A percentile compares a stretch with the other conserved stretches of the same genome.
phyloP scores from a whole-genome alignment of 495 filamentous ascomycete species.

The Neurospora sublineolata region DNA sequence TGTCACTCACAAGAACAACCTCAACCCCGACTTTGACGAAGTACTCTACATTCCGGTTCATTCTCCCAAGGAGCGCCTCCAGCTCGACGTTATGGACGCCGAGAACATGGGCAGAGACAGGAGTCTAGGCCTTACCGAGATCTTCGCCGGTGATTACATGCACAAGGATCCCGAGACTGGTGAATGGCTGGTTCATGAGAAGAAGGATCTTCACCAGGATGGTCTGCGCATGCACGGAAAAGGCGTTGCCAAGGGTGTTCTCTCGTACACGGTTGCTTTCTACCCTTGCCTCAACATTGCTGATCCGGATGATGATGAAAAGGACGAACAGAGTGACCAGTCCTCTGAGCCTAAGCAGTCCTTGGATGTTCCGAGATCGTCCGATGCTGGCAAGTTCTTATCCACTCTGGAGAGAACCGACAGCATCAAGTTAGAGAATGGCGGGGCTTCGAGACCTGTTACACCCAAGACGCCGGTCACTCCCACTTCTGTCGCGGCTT shows the following conservation, averaged over 20 bases:
- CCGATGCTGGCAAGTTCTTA: conserved; percentile 29
- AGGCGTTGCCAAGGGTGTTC: conserved; percentile 60
- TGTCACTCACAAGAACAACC: conserved; percentile 90
- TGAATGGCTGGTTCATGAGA: conserved; percentile 69
- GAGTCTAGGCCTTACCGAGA: conserved; percentile 65
- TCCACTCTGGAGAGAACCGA: conserved; percentile 22
- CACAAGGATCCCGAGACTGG: conserved; percentile 57
- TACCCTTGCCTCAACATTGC: conserved; percentile 78
- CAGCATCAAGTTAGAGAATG: conserved; percentile 10
- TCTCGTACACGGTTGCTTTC: conserved; percentile 81
- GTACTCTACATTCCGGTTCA: conserved; percentile 91
- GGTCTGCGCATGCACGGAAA: conserved; percentile 55
- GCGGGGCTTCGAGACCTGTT: conserved; percentile 11
- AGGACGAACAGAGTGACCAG: conserved; percentile 32
- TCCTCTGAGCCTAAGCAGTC: conserved; percentile 18
- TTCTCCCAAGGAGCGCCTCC: conserved; percentile 68
- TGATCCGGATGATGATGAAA: conserved; percentile 86
- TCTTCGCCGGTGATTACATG: conserved; percentile 70
- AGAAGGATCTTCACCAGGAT: conserved; percentile 50
- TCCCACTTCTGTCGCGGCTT: conserved; percentile 20
- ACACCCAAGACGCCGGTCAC: conserved; percentile 27
- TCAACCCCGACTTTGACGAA: conserved; percentile 94
- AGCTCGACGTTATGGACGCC: conserved; percentile 91
- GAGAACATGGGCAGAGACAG: conserved; percentile 84
- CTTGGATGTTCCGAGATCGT: conserved; percentile 27